Conservation (phyloP, 768 basidiomycete genomes). For the Chiua virens region DNA sequence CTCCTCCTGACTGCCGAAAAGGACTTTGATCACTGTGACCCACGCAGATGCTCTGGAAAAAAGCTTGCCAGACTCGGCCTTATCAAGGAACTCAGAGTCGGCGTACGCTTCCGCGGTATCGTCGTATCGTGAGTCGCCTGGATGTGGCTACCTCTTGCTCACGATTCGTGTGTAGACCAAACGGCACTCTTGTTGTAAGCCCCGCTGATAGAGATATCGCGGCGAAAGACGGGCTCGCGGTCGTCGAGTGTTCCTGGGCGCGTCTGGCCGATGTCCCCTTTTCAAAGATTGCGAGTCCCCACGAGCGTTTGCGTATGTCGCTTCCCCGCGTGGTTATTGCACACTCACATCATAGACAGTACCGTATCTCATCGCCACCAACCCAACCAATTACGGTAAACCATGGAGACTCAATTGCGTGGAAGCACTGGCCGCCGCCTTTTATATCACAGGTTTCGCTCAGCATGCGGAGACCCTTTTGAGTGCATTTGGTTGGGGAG, state of each 20-base stretch:
- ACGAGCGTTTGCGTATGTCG: slow-evolving; percentile 83
- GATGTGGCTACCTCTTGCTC: neutral
- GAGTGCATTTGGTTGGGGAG: slow-evolving; percentile 88
- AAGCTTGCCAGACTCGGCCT: slow-evolving; percentile 84
- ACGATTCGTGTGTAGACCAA: slow-evolving; percentile 58
- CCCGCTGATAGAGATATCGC: slow-evolving; percentile 86
- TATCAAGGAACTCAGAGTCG: slow-evolving; percentile 80
- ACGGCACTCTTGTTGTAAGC: slow-evolving; percentile 74
- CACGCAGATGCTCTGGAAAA: slow-evolving; percentile 84
- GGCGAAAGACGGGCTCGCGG: slow-evolving; percentile 74
- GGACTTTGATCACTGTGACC: slow-evolving; percentile 99
- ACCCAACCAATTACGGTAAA: slow-evolving; percentile 97
- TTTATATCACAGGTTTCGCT: slow-evolving; percentile 90
- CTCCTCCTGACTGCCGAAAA: slow-evolving; percentile 26
- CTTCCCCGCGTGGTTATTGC: neutral
- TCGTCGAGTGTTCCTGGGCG: slow-evolving; percentile 99
- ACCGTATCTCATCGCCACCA: slow-evolving; percentile 92
- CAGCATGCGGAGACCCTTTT: slow-evolving; percentile 77
- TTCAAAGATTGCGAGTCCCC: slow-evolving; percentile 86
- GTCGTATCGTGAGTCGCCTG: slow-evolving; percentile 80
- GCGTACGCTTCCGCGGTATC: slow-evolving; percentile 84
- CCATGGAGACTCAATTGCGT: slow-evolving; percentile 96
- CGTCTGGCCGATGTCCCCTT: slow-evolving; percentile 94
- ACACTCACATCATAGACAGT: slow-evolving; percentile 48
- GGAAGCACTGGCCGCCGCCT: slow-evolving; percentile 91